Percentiles rank a stretch among this genome's conserved stretches.
phyloP scores from a whole-genome alignment of 2,329 filamentous ascomycete species.

The Pyrenophora tritici-repentis region DNA sequence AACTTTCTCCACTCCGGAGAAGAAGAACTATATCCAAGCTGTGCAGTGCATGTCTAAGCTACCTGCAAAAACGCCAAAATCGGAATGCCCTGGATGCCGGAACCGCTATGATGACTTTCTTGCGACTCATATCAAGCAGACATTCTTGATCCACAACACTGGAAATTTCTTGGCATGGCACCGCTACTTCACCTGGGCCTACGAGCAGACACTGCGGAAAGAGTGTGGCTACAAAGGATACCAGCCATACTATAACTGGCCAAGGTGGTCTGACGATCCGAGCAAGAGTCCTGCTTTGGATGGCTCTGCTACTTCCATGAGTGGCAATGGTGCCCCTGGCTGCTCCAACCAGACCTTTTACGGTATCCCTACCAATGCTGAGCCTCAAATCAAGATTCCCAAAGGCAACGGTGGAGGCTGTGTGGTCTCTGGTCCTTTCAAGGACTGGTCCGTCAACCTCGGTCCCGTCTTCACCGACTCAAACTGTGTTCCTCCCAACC shows the following conservation, averaged over 20 bases:
- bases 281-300: conserved; percentile 59
- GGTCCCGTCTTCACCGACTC: conserved; percentile 55
- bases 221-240: conserved; percentile 39
- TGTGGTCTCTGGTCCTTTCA: conserved; percentile 57
- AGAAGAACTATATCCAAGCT: conserved; percentile 37
- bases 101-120: conserved; percentile 42
- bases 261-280: conserved; percentile 33
- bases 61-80: conserved; percentile 28
- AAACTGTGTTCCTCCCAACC: conserved; percentile 30
- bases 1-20: conserved; percentile 31
- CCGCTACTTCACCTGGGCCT: conserved; percentile 34
- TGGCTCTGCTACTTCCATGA: conserved; percentile 54
- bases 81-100: conserved; percentile 33
- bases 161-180: conserved; percentile 39
- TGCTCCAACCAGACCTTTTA: conserved; percentile 32
- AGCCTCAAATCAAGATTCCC: conserved; percentile 46
- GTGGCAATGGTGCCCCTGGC: conserved; percentile 52
- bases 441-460: conserved; percentile 50
- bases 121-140: conserved; percentile 38
- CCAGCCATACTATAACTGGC: conserved; percentile 41
- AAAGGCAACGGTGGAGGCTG: conserved; percentile 61
- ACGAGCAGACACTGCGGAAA: conserved; percentile 35
- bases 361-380: conserved; percentile 28
- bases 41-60: conserved; percentile 38
- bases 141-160: conserved; percentile 34